Evolutionary conservation across 805 yeast species (phyloP).

Genomic region (Suhomyces emberorum): DNA sequence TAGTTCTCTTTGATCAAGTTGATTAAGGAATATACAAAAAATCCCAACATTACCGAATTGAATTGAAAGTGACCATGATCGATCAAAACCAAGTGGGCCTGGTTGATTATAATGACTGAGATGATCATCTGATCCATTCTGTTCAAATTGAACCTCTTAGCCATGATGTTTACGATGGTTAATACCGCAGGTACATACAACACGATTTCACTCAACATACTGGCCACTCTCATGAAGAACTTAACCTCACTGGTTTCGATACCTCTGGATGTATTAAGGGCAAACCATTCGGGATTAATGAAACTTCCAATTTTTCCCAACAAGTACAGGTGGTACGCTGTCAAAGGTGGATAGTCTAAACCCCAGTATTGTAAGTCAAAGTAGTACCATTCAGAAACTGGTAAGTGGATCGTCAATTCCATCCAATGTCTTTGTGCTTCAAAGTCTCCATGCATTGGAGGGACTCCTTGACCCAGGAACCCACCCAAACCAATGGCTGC

Average conservation of each 20-base stretch:
- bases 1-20: conserved; percentile 62
- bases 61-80: conserved; percentile 98
- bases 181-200: conserved; percentile 79
- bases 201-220: conserved; percentile 67
- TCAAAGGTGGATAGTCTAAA: conserved; percentile 92
- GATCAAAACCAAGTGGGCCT: conserved; percentile 76
- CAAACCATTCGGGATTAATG: conserved; percentile 73
- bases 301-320: conserved; percentile 69
- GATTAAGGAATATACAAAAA: conserved; percentile 64
- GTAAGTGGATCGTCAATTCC: conserved; percentile 79
- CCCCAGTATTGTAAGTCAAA: conserved; percentile 95
- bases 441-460: conserved; percentile 92
- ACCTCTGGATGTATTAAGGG: conserved; percentile 70
- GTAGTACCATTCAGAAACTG: conserved; percentile 79
- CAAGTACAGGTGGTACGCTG: conserved; percentile 88
- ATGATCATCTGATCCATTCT: conserved; percentile 75
- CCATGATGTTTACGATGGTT: conserved; percentile 66
- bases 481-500: conserved; percentile 88
- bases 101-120: conserved; percentile 75
- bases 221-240: conserved; percentile 82
- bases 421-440: conserved; percentile 99
- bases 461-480: conserved; percentile 66
- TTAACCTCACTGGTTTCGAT: conserved; percentile 64
- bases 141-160: conserved; percentile 51
- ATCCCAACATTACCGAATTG: conserved; percentile 91